phyloP scores from a whole-genome alignment of 2,329 filamentous ascomycete species.

The Epichloe scottii region DNA sequence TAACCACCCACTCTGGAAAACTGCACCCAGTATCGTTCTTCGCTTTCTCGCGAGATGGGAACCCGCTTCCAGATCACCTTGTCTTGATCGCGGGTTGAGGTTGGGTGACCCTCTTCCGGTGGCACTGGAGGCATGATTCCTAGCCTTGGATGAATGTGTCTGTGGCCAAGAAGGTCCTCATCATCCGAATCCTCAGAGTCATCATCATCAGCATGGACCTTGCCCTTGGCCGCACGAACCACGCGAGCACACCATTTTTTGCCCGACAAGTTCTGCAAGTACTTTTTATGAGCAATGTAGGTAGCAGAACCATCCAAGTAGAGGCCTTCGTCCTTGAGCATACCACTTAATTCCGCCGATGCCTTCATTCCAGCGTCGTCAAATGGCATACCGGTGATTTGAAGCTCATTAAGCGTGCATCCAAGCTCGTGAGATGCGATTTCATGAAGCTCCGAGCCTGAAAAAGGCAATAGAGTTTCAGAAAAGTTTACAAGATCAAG shows the following conservation, averaged over 20 bases:
- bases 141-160: slow-evolving; percentile 16
- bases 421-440: slow-evolving; percentile 41
- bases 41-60: slow-evolving; percentile 26
- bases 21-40: slow-evolving; percentile 34
- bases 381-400: slow-evolving; percentile 38
- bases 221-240: slow-evolving; percentile 29
- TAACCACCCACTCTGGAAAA: slow-evolving; percentile 31
- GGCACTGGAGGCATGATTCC: slow-evolving; percentile 28
- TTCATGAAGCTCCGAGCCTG: slow-evolving; percentile 36
- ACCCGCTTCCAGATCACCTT: slow-evolving; percentile 40
- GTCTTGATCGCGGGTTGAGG: slow-evolving; percentile 27
- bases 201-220: slow-evolving; percentile 15
- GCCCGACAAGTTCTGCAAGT: slow-evolving; percentile 27
- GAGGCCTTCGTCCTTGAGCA: slow-evolving; percentile 41
- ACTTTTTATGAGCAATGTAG: slow-evolving; percentile 28
- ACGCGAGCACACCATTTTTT: slow-evolving; percentile 29
- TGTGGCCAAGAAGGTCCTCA: slow-evolving; percentile 8
- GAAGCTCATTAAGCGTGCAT: slow-evolving; percentile 39
- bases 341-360: slow-evolving; percentile 34
- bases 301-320: slow-evolving; percentile 33
- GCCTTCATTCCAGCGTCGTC: slow-evolving; percentile 36
- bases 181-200: slow-evolving; percentile 16
- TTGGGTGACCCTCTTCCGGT: slow-evolving; percentile 29
- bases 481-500: slow-evolving; percentile 44
- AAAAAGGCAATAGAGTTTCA: slow-evolving; percentile 30